phyloP scores from a whole-genome alignment of 2,329 filamentous ascomycete species.

The Macrophomina phaseolina region DNA sequence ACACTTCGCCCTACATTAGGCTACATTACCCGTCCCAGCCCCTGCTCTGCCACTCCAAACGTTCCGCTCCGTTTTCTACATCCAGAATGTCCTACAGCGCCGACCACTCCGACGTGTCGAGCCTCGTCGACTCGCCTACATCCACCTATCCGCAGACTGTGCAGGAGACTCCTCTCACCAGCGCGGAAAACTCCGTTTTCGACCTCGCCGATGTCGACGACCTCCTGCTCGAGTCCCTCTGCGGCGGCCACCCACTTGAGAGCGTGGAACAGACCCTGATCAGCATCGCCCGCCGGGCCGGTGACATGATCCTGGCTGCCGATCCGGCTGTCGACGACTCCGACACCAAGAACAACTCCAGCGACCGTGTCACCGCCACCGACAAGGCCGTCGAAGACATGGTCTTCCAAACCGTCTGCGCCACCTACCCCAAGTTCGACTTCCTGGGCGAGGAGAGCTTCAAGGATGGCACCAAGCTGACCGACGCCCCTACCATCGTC shows the following conservation, averaged over 20 bases:
- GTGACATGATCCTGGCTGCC: constrained; percentile 42
- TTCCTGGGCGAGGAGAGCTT: constrained; percentile 48
- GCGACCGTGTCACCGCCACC: constrained; percentile 61
- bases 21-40: too few relatives aligned
- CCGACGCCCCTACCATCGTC: constrained; percentile 42
- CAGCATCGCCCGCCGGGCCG: constrained; percentile 37
- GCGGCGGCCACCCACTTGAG: constrained; percentile 5
- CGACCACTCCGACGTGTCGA: constrained; percentile 12
- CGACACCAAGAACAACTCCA: constrained; percentile 46
- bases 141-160: background rate
- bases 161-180: constrained; percentile 5
- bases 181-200: constrained; percentile 10
- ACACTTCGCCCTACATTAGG: too few relatives aligned
- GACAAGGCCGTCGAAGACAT: constrained; percentile 60
- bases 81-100: constrained; percentile 12
- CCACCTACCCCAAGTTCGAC: constrained; percentile 53
- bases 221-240: constrained; percentile 10
- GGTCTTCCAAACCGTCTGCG: constrained; percentile 51
- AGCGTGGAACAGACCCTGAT: constrained; percentile 5
- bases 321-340: constrained; percentile 37
- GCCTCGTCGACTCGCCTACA: background rate
- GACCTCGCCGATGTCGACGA: constrained; percentile 16
- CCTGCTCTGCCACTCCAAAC: background rate
- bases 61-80: background rate
- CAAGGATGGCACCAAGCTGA: constrained; percentile 39